A percentile compares a stretch with the other conserved stretches of the same genome.
These are phyloP conservation scores for Globisporangium heterothallicum DNA, from an alignment of 352 stramenopile species.

Conservation along the genomic window DNA sequence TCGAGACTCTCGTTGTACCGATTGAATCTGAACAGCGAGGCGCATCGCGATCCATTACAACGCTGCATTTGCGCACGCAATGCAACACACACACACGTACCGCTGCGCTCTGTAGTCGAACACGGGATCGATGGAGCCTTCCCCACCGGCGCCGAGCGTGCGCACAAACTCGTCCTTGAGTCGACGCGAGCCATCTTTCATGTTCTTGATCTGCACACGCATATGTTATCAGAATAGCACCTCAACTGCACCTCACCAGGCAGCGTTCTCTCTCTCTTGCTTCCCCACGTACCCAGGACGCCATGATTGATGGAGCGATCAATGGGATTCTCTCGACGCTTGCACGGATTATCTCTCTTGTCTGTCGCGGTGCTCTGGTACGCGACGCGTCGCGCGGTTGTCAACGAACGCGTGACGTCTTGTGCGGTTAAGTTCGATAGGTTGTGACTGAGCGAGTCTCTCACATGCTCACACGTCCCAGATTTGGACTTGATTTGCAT, in stretches of 20 bases:
- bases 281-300: neutral
- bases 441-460: neutral
- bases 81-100: constrained; percentile 16
- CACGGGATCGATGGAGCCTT: constrained; percentile 58
- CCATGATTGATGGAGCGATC: neutral
- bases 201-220: constrained; percentile 47
- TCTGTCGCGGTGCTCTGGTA: no score
- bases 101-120: constrained; percentile 60
- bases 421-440: no score
- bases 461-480: constrained; percentile 3
- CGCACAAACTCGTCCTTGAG: constrained; percentile 72
- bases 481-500: neutral
- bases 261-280: neutral
- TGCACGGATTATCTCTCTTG: neutral
- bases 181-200: constrained; percentile 74
- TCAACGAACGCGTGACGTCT: no score
- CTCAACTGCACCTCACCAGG: no score
- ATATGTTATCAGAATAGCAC: neutral
- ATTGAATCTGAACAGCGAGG: constrained; percentile 29
- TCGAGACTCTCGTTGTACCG: constrained; percentile 58
- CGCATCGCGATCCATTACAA: neutral
- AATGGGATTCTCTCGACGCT: neutral
- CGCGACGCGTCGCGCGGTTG: neutral
- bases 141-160: constrained; percentile 37
- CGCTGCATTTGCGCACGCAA: neutral